Base-by-base conservation (phyloP, 2,329 filamentous ascomycete species). In the Chaetomium olivaceum region DNA sequence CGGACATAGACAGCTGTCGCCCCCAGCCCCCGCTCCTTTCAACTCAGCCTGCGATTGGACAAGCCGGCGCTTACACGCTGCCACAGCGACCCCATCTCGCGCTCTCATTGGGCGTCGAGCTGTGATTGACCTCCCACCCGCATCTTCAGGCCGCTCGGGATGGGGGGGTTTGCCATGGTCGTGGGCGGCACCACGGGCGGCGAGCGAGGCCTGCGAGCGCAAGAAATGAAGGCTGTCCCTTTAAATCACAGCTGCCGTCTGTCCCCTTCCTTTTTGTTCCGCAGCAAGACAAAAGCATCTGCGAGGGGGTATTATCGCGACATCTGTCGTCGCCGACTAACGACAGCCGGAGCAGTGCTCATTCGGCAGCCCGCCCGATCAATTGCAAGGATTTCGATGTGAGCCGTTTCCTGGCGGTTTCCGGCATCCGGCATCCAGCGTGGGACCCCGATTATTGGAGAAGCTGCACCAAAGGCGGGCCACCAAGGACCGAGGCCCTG, bases 31-130 rank as follows among this genome's bases (percentile, higher is more conserved):
- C 68, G 64, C 63, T 66, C 57, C 55, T 27, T 27, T 43, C 50
- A 57, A 51, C 52, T 48, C 64, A 63, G 56, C 57, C 63, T 67
- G 65, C 39, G 69, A 70, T 67, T 72, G 69, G 70, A 39, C 63
- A 25, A 29, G 58, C 62, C 68, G 71, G 73, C 73, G 73, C 73
- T 73, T 74, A 74, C 65, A 68, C 67, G 62, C 63, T 65, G 69
- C 64, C 55, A 65, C 61, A 57, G 54, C 63, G 54, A 61, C 58
- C 52, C 54, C 33, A 29, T 48, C 61, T 61, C 50, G 52, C 54
- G 14, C 65, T 71, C 69, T 68, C 66, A 74, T 74, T 74, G 73
- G 72, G 63, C 63, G 43, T 51, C 16, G 31, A 19, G 25, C 67
- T 69, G 71, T 72, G 68, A 72, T 72, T 68, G 69, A 64, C 68